A percentile compares a stretch with the other conserved stretches of the same genome.
These are phyloP conservation scores for Trichoderma pleuroti DNA, from an alignment of 2,329 filamentous ascomycete species.

Conservation along the genomic window DNA sequence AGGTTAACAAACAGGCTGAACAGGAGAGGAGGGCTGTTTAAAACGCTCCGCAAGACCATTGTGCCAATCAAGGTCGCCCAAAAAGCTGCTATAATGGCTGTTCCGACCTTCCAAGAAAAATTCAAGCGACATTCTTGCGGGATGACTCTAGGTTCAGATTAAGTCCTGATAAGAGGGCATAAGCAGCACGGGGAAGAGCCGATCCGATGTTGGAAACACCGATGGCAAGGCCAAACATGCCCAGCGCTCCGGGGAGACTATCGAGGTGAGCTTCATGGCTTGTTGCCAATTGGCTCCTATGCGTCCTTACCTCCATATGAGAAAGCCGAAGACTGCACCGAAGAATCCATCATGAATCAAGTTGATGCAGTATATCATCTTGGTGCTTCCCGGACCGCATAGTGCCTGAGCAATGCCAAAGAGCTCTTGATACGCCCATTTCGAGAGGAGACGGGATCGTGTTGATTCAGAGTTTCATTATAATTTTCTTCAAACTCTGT, in stretches of 20 bases:
- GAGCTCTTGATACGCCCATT: constrained; percentile 51
- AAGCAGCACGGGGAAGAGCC: constrained; percentile 58
- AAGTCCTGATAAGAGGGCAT: constrained; percentile 68
- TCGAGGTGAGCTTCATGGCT: not conserved
- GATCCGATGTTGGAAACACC: constrained; percentile 60
- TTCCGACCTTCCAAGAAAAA: constrained; percentile 45
- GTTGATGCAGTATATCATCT: constrained; percentile 67
- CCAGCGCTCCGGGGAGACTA: constrained; percentile 65
- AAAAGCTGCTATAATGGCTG: constrained; percentile 45
- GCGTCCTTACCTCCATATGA: constrained; percentile 57
- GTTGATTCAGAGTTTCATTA: not conserved
- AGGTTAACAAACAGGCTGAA: constrained; percentile 68
- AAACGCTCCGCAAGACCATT: constrained; percentile 48
- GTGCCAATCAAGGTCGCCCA: constrained; percentile 54
- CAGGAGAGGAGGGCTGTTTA: constrained; percentile 40
- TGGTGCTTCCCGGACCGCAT: constrained; percentile 65
- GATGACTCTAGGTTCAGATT: constrained; percentile 30
- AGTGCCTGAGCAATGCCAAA: constrained; percentile 67
- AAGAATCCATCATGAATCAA: constrained; percentile 59
- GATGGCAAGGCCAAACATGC: constrained; percentile 65
- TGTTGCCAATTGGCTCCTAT: not conserved
- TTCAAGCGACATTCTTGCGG: constrained; percentile 31
- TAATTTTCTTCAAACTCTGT: not conserved
- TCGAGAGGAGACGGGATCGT: not conserved
- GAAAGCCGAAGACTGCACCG: constrained; percentile 55